These are phyloP conservation scores for Arabis alpina DNA, from an alignment of 345 rosid species.

Conservation along the genomic window DNA sequence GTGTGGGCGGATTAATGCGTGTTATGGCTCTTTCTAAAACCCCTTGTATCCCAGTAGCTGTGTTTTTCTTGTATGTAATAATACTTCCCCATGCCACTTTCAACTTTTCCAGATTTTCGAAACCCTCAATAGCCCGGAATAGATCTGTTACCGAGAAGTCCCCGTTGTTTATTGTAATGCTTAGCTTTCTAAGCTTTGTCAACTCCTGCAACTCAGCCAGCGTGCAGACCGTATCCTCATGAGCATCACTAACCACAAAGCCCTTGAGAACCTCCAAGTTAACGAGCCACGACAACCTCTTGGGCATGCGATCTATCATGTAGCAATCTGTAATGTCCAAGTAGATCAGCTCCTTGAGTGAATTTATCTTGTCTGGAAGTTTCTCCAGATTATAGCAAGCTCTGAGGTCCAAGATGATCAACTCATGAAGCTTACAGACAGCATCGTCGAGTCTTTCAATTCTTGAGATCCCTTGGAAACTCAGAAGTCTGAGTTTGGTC, in stretches of 20 bases:
- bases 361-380: constrained; percentile 52
- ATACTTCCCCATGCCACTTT: constrained; percentile 53
- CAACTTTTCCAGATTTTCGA: constrained; percentile 32
- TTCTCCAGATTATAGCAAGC: constrained; percentile 58
- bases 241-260: constrained; percentile 52
- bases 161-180: constrained; percentile 34
- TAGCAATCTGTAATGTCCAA: constrained; percentile 62
- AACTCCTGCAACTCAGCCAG: constrained; percentile 30
- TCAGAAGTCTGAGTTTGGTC: constrained; percentile 46
- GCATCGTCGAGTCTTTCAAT: constrained; percentile 45
- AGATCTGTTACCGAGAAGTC: background rate
- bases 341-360: constrained; percentile 51
- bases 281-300: constrained; percentile 42
- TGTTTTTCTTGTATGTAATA: background rate
- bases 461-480: constrained; percentile 66
- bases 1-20: too few species aligned
- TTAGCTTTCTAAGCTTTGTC: constrained; percentile 46
- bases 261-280: constrained; percentile 65
- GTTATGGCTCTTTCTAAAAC: background rate
- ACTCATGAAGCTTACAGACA: constrained; percentile 39
- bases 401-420: constrained; percentile 61
- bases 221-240: constrained; percentile 17
- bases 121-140: background rate
- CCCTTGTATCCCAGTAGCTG: background rate
- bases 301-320: constrained; percentile 57